These are phyloP conservation scores for Grammothele lineata DNA, from an alignment of 768 basidiomycete species.

Conservation along the genomic window DNA sequence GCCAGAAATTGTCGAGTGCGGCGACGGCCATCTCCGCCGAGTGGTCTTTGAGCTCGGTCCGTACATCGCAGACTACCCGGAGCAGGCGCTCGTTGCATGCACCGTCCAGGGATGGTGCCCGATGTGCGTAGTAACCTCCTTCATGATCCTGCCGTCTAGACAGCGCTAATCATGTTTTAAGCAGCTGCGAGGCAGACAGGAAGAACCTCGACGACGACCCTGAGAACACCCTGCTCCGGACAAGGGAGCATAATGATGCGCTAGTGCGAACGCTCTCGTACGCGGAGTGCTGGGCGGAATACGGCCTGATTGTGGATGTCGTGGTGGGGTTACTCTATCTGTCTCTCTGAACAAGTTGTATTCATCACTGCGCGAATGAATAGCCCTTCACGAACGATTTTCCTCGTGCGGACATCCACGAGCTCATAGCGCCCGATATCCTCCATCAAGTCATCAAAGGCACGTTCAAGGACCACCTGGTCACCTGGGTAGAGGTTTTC, in stretches of 20 bases:
- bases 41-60: conserved; percentile 26
- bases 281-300: no score
- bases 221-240: no score
- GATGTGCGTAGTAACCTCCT: conserved; percentile 3
- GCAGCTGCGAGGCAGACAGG: conserved; percentile 8
- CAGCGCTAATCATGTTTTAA: no score
- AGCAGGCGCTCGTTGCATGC: conserved; percentile 22
- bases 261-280: no score
- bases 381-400: conserved; percentile 20
- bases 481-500: conserved; percentile 8
- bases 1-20: conserved; percentile 14
- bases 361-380: no score
- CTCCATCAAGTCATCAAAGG: conserved; percentile 22
- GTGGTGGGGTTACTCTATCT: no score
- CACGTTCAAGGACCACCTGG: conserved; percentile 21
- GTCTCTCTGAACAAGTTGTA: no score
- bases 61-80: conserved; percentile 31
- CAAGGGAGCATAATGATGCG: no score
- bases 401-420: conserved; percentile 20
- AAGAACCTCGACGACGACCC: conserved; percentile 3
- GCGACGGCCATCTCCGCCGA: conserved; percentile 25
- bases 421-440: conserved; percentile 14
- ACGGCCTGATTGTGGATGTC: no score
- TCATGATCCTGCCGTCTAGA: no score
- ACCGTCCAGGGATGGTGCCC: conserved; percentile 22